Conservation (phyloP, 306 rosid genomes). For the apple (Malus domestica) region DNA sequence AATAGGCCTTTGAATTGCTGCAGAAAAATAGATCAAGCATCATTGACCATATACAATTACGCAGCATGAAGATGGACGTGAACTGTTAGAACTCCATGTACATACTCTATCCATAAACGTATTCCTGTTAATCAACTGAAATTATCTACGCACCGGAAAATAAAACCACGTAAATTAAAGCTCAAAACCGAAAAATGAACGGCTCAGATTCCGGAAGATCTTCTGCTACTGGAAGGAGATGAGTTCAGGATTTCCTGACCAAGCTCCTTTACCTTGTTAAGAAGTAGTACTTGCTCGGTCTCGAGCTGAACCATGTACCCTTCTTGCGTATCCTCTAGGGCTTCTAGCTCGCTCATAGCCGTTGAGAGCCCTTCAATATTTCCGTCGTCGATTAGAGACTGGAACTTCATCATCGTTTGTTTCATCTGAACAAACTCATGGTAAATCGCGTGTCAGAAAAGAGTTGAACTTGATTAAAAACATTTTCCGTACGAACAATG, state of each 20-base stretch:
- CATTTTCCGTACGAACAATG: neutral
- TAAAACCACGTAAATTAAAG: neutral
- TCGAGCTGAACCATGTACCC: conserved; percentile 67
- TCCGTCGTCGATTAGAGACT: conserved; percentile 52
- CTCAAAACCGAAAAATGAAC: neutral
- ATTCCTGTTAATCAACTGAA: neutral
- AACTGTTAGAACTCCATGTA: conserved; percentile 22
- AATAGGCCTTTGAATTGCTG: neutral
- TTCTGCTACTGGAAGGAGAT: conserved; percentile 50
- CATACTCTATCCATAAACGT: conserved; percentile 7
- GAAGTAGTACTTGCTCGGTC: conserved; percentile 79
- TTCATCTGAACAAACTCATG: conserved; percentile 56
- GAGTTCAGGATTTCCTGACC: conserved; percentile 63
- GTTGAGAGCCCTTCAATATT: conserved; percentile 59
- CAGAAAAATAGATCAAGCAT: conserved; percentile 11
- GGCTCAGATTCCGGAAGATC: conserved; percentile 30
- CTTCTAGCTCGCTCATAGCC: conserved; percentile 58
- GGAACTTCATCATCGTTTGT: conserved; percentile 52
- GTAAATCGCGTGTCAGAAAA: neutral
- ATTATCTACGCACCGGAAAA: neutral
- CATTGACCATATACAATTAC: conserved; percentile 30
- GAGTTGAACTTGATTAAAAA: neutral
- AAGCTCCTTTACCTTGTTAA: conserved; percentile 72
- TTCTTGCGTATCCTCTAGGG: conserved; percentile 65
- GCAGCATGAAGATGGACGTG: conserved; percentile 1